These are phyloP conservation scores for Cutaneotrichosporon cutaneum DNA, from an alignment of 1,284 basidiomycete genomes.

Conservation along the genomic window DNA sequence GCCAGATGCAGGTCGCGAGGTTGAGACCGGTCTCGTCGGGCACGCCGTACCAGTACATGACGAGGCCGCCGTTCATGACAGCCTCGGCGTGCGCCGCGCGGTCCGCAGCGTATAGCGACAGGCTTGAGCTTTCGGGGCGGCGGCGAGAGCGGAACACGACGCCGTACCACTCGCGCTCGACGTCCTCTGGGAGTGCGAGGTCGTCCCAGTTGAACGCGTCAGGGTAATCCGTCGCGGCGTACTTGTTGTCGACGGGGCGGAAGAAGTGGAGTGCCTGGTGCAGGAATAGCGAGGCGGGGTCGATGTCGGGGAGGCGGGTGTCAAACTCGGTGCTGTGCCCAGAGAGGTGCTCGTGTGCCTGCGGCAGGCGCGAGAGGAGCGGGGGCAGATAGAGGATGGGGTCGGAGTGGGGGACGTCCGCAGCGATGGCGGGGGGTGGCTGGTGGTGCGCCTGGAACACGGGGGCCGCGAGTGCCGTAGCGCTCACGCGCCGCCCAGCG, in stretches of 20 bases:
- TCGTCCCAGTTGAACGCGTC: conserved; percentile 85
- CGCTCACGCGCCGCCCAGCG: conserved; percentile 17
- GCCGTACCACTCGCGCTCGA: conserved; percentile 75
- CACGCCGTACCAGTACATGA: conserved; percentile 87
- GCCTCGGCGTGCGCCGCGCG: conserved; percentile 85
- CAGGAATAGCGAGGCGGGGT: conserved; percentile 74
- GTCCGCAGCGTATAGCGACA: conserved; percentile 78
- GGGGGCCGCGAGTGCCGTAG: conserved; percentile 20
- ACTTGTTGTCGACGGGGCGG: conserved; percentile 62
- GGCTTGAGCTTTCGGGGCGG: conserved; percentile 51
- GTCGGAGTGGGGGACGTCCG: conserved; percentile 45
- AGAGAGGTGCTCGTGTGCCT: conserved; percentile 33
- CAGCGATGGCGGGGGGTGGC: conserved; percentile 59
- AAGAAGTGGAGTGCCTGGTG: conserved; percentile 81
- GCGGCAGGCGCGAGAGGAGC: conserved; percentile 65
- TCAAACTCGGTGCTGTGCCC: conserved; percentile 57
- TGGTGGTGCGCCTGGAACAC: conserved; percentile 54
- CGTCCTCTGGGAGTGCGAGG: conserved; percentile 52
- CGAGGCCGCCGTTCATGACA: conserved; percentile 69
- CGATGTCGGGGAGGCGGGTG: conserved; percentile 75
- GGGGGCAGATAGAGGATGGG: conserved; percentile 76
- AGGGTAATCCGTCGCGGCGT: conserved; percentile 65
- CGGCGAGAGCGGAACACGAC: conserved; percentile 83
- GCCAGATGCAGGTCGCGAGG: conserved; percentile 94
- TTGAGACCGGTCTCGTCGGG: conserved; percentile 76